Evolutionary conservation across 768 basidiomycete genomes (phyloP).

Genomic region (Ramaria rubella): DNA sequence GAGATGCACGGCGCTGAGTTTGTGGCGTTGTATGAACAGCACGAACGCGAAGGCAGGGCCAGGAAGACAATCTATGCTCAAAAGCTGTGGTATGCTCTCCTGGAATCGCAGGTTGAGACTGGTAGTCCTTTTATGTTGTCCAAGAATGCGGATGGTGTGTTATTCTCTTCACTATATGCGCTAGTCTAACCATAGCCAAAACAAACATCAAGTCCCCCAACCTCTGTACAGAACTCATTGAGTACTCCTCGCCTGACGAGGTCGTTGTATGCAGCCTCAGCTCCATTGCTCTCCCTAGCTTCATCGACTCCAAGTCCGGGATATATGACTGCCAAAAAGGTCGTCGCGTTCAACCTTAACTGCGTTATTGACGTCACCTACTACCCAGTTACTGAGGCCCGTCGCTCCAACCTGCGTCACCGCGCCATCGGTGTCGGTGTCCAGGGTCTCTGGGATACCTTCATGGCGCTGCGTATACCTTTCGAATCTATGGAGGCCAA

Average conservation of each 20-base stretch:
- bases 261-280: slow-evolving; percentile 98
- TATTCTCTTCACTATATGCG: not conserved
- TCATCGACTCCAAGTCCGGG: slow-evolving; percentile 52
- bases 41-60: slow-evolving; percentile 85
- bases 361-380: slow-evolving; percentile 91
- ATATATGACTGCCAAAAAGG: slow-evolving; percentile 92
- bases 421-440: slow-evolving; percentile 97
- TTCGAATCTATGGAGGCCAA: slow-evolving; percentile 88
- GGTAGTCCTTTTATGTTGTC: slow-evolving; percentile 99
- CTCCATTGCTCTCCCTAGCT: slow-evolving; percentile 90
- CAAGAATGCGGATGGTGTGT: slow-evolving; percentile 89
- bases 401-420: slow-evolving; percentile 91
- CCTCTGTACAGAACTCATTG: slow-evolving; percentile 97
- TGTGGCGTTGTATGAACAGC: slow-evolving; percentile 75
- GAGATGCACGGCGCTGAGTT: slow-evolving; percentile 91
- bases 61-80: slow-evolving; percentile 85
- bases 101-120: slow-evolving; percentile 97
- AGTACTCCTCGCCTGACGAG: slow-evolving; percentile 96
- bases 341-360: slow-evolving; percentile 90
- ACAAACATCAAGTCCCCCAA: slow-evolving; percentile 99
- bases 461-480: slow-evolving; percentile 94
- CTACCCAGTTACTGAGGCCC: slow-evolving; percentile 90
- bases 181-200: slow-evolving; percentile 51
- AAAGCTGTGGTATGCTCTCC: slow-evolving; percentile 96
- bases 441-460: slow-evolving; percentile 94